Conservation (phyloP, 176 grass and related monocot species). For the Puccinellia tenuiflora region DNA sequence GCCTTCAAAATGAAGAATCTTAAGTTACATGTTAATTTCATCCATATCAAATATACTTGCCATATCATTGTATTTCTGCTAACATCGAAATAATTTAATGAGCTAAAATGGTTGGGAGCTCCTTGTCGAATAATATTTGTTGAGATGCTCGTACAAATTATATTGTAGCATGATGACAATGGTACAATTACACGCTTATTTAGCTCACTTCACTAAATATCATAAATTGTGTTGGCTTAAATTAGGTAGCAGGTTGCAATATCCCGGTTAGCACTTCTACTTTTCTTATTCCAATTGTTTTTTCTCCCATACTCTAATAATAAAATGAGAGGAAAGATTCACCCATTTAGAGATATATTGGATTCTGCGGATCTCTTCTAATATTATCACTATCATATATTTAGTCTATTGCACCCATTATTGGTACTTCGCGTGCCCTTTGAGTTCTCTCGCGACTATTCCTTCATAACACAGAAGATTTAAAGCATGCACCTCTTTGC, state of each 20-base stretch:
- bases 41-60: background rate
- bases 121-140: background rate
- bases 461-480: background rate
- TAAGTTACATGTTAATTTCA: too few species aligned
- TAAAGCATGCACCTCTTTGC: background rate
- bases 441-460: background rate
- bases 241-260: constrained; percentile 18
- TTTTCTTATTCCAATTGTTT: background rate
- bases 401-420: too few species aligned
- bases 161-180: background rate
- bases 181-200: background rate
- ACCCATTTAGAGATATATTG: background rate
- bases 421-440: background rate
- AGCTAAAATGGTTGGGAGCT: constrained; percentile 5
- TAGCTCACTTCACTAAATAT: background rate
- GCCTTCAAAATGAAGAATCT: too few species aligned
- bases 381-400: too few species aligned
- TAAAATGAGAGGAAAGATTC: background rate
- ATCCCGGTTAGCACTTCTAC: background rate
- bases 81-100: background rate
- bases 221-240: constrained; percentile 1
- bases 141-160: background rate
- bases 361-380: background rate
- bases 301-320: too few species aligned
- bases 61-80: background rate